Evolutionary conservation across 371 early-diverging fungal genomes (phyloP), one percentile per base, ranked within the genome.

Genomic region (Syncephalis fuscata): DNA sequence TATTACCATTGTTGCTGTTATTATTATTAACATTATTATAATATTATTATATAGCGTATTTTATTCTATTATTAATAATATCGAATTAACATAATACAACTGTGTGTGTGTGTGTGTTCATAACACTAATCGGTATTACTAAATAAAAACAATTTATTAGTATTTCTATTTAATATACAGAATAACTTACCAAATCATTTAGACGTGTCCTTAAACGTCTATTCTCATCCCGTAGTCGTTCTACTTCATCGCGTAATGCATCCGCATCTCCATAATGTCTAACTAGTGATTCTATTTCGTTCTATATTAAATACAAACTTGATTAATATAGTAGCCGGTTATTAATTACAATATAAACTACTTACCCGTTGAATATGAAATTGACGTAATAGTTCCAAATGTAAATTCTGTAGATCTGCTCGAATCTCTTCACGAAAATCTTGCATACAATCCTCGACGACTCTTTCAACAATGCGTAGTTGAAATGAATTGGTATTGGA

Each of bases 341-440:
- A 11, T 62, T 57, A 1, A 44, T 20, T 21, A 58, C 20, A 21
- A 20, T 2, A 51, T 52, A 48, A 32, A 50, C 7, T n/a, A 47
- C 50, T 45, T 22, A 68, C 69, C 62, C 61, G 68, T 59, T 76
- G 77, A 22, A 71, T 62, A 46, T 71, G 65, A 60, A 79, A 79
- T 52, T 77, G 76, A 39, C 76, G 54, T 43, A 77, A 36, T 38
- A 79, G 45, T 40, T 77, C 80, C 39, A 77, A 49, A 53, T 76
- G 80, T 73, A 79, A 67, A 48, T 79, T 71, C 38, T 71, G 72
- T n/a, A 76, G 66, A 51, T 74, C 74, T 14, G 51, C 59, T 23
- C 66, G 62, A 39, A 76, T 46, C 45, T 65, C 63, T 39, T 45
- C 52, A 16, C 66, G 55, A 36, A 73, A 67, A 9, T 71, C 74